Percentiles rank a stretch among this genome's conserved stretches.
These are phyloP conservation scores for Podaxis carcinomalis DNA, from an alignment of 768 basidiomycete genomes.

Conservation along the genomic window DNA sequence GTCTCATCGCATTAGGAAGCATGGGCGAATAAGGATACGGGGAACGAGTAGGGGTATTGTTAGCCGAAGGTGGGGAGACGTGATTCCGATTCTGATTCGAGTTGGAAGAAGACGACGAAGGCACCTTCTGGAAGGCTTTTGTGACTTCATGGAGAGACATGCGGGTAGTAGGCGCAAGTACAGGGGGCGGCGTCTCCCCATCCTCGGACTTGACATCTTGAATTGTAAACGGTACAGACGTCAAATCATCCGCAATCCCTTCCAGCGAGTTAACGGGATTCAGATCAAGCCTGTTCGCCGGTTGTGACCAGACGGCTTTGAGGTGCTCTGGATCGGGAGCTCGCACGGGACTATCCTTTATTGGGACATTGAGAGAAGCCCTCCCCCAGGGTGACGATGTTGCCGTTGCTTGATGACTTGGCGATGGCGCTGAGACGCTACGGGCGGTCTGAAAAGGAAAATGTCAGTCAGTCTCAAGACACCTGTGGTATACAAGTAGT, in stretches of 20 bases:
- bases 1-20: conserved; percentile 47
- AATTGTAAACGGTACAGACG: conserved; percentile 72
- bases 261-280: conserved; percentile 77
- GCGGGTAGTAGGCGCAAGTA: conserved; percentile 51
- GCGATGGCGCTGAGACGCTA: conserved; percentile 39
- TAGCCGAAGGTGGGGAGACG: conserved; percentile 46
- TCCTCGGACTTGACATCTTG: conserved; percentile 88
- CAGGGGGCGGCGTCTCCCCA: conserved; percentile 73
- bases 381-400: conserved; percentile 46
- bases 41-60: conserved; percentile 24
- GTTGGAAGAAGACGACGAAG: conserved; percentile 50
- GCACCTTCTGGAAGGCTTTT: conserved; percentile 84
- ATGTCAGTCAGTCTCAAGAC: conserved; percentile 6
- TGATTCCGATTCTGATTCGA: conserved; percentile 44
- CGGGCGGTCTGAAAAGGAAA: conserved; percentile 32
- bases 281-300: conserved; percentile 63
- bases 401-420: conserved; percentile 21
- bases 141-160: conserved; percentile 83
- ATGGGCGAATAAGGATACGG: conserved; percentile 38
- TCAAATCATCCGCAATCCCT: conserved; percentile 79
- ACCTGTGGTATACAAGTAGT: background rate
- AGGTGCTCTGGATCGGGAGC: conserved; percentile 80
- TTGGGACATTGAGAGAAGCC: conserved; percentile 47
- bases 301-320: conserved; percentile 81
- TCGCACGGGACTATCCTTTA: conserved; percentile 67